Evolutionary conservation across 805 yeast species (phyloP), one percentile per base, ranked within the genome.

Genomic region (Sungouiella thailandica): DNA sequence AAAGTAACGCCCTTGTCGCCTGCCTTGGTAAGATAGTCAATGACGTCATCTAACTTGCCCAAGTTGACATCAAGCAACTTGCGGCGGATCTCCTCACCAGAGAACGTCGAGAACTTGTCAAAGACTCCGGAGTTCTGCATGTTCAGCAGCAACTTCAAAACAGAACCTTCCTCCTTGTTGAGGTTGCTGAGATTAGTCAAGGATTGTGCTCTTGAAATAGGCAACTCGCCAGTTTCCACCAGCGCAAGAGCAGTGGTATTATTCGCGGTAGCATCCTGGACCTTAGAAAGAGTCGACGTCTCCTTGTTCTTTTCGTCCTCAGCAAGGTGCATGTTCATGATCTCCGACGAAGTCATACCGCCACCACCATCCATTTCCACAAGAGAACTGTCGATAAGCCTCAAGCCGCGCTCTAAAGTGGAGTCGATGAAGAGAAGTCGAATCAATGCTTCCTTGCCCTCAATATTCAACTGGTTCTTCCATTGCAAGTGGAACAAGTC

Each of bases 391-490:
- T 66, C 72, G 29, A 66, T 58, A 38, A 65, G 52, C 37, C 64
- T 63, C 17, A 73, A 40, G 1, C 76, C 77, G 48, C 80, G 80
- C 27, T 73, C 74, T 35, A 87, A 64, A 7, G 86, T 79, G 12
- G 82, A 75, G 48, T 83, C 88, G 46, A 86, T 64, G 36, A 81
- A 75, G 29, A 81, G 69, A 37, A 85, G 68, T 43, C 89, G 65
- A 20, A 87, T 64, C 26, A 86, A 60, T 13, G 83, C 71, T 52
- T 87, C 95, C 53, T 84, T 83, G 23, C 88, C 94, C 44, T 80
- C 79, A 9, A 76, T 41, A 16, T 73, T 77, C 41, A 86, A 63
- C 40, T 73, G 70, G 25, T 70, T 71, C 23, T 70, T 62, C 31
- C 70, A 64, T 49, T 83, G 78, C 38, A 80, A 67, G 31, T 70